Evolutionary conservation across 202 grass and related monocot species (phyloP).

Genomic region (Sporobolus alterniflorus): DNA sequence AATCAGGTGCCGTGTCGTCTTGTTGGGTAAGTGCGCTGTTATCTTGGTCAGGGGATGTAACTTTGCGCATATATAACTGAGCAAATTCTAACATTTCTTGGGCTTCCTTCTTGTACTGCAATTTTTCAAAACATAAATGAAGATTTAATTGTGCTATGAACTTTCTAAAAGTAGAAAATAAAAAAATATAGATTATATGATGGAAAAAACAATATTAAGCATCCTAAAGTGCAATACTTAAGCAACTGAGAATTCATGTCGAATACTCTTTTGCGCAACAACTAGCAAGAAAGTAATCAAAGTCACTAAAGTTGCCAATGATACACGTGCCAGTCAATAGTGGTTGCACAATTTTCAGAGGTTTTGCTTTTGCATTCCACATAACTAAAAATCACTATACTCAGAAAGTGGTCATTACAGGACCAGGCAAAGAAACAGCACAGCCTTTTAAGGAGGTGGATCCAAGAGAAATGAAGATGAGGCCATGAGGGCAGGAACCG

Average conservation of each 20-base stretch:
- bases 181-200: neutral
- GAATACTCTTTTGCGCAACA: slow-evolving; percentile 1
- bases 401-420: neutral
- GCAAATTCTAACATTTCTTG: slow-evolving; percentile 76
- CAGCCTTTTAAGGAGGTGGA: neutral
- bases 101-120: slow-evolving; percentile 93
- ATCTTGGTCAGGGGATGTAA: slow-evolving; percentile 38
- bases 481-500: neutral
- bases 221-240: neutral
- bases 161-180: slow-evolving; percentile 18
- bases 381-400: neutral
- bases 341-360: neutral
- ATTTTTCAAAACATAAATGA: slow-evolving; percentile 15
- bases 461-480: neutral
- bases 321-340: neutral
- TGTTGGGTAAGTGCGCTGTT: slow-evolving; percentile 2
- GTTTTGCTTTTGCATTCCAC: neutral
- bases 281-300: neutral
- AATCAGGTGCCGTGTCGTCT: slow-evolving; percentile 23
- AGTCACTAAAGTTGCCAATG: slow-evolving; percentile 2
- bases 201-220: neutral
- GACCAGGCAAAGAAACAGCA: neutral
- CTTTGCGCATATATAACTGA: slow-evolving; percentile 53
- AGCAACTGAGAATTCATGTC: neutral
- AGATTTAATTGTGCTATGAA: neutral